Evolutionary conservation across 176 grass and related monocot genomes (phyloP).

Genomic region (Carex myosuroides): DNA sequence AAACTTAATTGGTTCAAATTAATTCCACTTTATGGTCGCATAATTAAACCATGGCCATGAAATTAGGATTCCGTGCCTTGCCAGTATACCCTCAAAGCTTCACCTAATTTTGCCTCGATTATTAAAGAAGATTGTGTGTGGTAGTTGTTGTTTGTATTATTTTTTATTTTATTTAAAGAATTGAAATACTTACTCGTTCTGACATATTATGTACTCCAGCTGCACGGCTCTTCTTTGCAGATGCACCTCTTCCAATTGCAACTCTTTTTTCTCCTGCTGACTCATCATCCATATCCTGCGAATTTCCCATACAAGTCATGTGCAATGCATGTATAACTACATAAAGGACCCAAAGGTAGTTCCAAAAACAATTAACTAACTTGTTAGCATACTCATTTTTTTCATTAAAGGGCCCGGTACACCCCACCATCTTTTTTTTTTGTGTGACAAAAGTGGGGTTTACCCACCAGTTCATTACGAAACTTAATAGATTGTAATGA

Average conservation of each 20-base stretch:
- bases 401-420: too few relatives aligned
- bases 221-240: conserved; percentile 32
- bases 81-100: background rate
- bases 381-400: background rate
- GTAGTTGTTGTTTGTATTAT: background rate
- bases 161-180: background rate
- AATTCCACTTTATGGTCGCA: background rate
- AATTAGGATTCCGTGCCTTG: background rate
- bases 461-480: too few relatives aligned
- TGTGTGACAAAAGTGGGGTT: too few relatives aligned
- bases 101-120: background rate
- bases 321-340: background rate
- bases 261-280: conserved; percentile 9
- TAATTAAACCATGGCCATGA: background rate
- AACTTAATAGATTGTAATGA: too few relatives aligned
- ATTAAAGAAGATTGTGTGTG: background rate
- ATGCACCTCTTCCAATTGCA: conserved; percentile 12
- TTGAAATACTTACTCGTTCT: conserved; percentile 33
- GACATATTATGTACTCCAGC: conserved; percentile 47
- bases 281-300: conserved; percentile 18
- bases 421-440: too few relatives aligned
- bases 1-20: background rate
- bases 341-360: background rate
- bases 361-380: background rate
- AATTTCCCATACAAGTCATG: background rate